Base-by-base conservation (phyloP, 2,329 filamentous ascomycete genomes). In the Dothidotthia symphoricarpi region DNA sequence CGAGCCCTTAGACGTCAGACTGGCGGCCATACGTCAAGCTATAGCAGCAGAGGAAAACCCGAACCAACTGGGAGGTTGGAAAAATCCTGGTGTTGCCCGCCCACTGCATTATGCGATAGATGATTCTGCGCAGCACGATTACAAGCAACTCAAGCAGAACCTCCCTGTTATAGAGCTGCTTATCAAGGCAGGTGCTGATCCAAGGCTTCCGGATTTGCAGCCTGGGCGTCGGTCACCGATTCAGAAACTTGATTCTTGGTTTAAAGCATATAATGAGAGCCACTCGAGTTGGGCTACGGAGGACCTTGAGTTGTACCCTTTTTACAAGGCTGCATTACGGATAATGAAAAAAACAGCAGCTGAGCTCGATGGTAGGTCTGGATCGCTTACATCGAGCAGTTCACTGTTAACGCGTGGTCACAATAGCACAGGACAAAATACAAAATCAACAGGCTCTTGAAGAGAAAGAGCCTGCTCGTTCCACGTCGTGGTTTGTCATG, bases 131-230 rank as follows among this genome's bases (percentile, higher is more conserved):
- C 5, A 6, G 19, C 5, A 6, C 9, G 19, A 31, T 10, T 6
- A 7, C 28, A 31, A 31, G 14, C 28, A 31, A 13, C 28, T 31
- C 10, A 31, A 31, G 14, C 28, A 31, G 28, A 31, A 31, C 15
- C 28, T 31, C 16, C 28, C 28, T 12, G 12, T 19, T 13, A 15
- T 31, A 19, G 28, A 31, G 12, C 28, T 31, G 14, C 13, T 31
- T 16, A 16, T 11, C 16, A 15, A 31, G 28, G 15, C 28, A 16
- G 28, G 28, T 31, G 28, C 28, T 12, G 15, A 19, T 31, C 28
- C 28, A 7, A 13, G 28, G 11, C 17, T 31, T 11, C 16, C 17
- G 10, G 17, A 17, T 31, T 8, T 7, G 14, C n/a, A 4, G 7
- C 28, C 15, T 12, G 10, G 4, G 9, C 17, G 8, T 31, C 3